Percentiles rank a stretch among this genome's conserved stretches.
phyloP scores from a whole-genome alignment of 148 eudicot species.

The Diospyros kaki region DNA sequence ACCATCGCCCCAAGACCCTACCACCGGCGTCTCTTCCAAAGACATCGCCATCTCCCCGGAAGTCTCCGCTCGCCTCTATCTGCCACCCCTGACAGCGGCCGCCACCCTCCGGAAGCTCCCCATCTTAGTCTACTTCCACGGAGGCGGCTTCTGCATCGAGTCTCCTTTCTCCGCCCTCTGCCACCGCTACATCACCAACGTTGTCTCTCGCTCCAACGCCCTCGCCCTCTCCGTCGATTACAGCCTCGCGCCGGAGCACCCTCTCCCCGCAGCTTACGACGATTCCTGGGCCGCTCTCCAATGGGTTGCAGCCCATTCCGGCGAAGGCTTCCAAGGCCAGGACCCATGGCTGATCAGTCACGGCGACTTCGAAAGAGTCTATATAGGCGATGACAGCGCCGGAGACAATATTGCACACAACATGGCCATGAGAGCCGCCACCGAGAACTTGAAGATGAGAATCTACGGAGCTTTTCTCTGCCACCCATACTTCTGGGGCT shows the following conservation, averaged over 20 bases:
- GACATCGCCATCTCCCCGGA: slow-evolving; percentile 31
- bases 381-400: slow-evolving; percentile 52
- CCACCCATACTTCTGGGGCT: slow-evolving; percentile 48
- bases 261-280: slow-evolving; percentile 32
- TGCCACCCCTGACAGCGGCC: slow-evolving; percentile 20
- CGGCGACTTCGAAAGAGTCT: slow-evolving; percentile 33
- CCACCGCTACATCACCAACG: slow-evolving; percentile 27
- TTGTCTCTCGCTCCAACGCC: slow-evolving; percentile 16
- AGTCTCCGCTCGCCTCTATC: slow-evolving; percentile 38
- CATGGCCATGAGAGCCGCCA: slow-evolving; percentile 32
- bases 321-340: not conserved
- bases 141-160: slow-evolving; percentile 51
- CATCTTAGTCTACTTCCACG: slow-evolving; percentile 60
- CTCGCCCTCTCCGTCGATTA: slow-evolving; percentile 33
- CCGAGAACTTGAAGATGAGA: slow-evolving; percentile 17
- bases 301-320: slow-evolving; percentile 14
- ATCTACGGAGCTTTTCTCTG: slow-evolving; percentile 34
- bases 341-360: slow-evolving; percentile 35
- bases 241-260: slow-evolving; percentile 35
- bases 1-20: slow-evolving; percentile 25
- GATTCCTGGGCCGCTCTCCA: slow-evolving; percentile 31
- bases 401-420: slow-evolving; percentile 57
- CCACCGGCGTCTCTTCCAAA: slow-evolving; percentile 39
- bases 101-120: slow-evolving; percentile 27
- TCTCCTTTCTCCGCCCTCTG: slow-evolving; percentile 32